Evolutionary conservation across 164 flowering plant genomes (phyloP).

Genomic region (grape (Vitis vinifera)): ASM3070453v1 NC_081808.1:747501-748000

Average conservation of each 20-base stretch:
- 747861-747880: neutral
- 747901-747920: conserved; percentile 4
- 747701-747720: neutral
- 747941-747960: conserved; percentile 38
- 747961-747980: conserved; percentile 45
- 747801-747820: conserved; percentile 49
- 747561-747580: neutral
- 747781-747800: conserved; percentile 55
- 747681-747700: neutral
- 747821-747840: conserved; percentile 37
- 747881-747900: neutral
- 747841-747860: conserved; percentile 1
- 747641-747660: neutral
- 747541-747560: neutral
- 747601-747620: neutral
- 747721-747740: neutral
- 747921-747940: neutral
- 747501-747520: conserved; percentile 40
- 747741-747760: neutral
- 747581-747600: neutral
- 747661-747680: neutral
- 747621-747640: neutral
- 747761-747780: conserved; percentile 40
- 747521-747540: neutral
- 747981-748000: conserved; percentile 44